A percentile compares a stretch with the other conserved stretches of the same genome.
Conservation (phyloP, 2,329 filamentous ascomycete genomes). For the Neonectria hederae region DNA sequence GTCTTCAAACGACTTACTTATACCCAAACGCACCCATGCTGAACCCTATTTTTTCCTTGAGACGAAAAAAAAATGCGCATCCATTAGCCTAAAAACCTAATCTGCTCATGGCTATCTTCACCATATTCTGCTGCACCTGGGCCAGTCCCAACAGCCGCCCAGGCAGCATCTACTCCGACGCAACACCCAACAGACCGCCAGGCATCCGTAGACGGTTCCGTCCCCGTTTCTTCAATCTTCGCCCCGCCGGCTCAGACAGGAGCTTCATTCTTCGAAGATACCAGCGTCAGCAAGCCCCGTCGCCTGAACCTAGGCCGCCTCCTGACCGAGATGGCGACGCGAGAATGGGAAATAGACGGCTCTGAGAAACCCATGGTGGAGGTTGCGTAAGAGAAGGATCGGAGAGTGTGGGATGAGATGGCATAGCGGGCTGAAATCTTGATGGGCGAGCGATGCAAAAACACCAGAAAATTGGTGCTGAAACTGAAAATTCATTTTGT, state of each 20-base stretch:
- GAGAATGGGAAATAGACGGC: background rate
- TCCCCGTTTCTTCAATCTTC: too few relatives aligned
- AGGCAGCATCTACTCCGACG: background rate
- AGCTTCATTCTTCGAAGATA: too few relatives aligned
- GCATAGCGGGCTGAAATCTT: background rate
- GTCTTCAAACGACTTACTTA: background rate
- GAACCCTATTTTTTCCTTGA: background rate
- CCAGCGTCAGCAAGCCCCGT: background rate
- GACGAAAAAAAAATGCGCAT: background rate
- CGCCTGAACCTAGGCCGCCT: background rate
- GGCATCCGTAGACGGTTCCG: background rate
- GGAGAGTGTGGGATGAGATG: background rate
- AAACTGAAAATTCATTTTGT: constrained; percentile 13
- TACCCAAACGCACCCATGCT: background rate
- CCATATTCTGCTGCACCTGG: background rate
- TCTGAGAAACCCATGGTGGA: background rate
- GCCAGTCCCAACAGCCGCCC: background rate
- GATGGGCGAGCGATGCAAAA: background rate
- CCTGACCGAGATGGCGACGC: background rate
- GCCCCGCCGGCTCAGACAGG: background rate
- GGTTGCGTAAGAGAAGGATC: background rate
- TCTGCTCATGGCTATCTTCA: background rate
- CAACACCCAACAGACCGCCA: background rate
- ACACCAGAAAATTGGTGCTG: background rate
- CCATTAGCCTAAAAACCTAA: background rate